These are phyloP conservation scores for Penicillium turbatum DNA, from an alignment of 495 filamentous ascomycete genomes.

Conservation along the genomic window DNA sequence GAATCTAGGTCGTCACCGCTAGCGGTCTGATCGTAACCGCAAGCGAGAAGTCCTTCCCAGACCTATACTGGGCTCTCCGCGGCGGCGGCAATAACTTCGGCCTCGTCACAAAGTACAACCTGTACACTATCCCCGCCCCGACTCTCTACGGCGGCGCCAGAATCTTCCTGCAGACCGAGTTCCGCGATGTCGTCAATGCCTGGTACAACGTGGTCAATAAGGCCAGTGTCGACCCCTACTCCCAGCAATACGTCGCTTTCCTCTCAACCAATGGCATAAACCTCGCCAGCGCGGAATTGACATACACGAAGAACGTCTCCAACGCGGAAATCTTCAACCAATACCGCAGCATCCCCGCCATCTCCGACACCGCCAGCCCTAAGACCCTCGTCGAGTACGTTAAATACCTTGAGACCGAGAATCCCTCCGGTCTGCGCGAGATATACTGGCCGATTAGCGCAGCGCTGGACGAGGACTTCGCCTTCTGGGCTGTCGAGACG, in stretches of 20 bases:
- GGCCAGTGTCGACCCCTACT: slow-evolving; percentile 35
- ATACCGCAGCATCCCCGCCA: slow-evolving; percentile 34
- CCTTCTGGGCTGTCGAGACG: slow-evolving; percentile 32
- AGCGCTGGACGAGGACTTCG: slow-evolving; percentile 29
- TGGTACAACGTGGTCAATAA: slow-evolving; percentile 36
- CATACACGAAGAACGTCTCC: slow-evolving; percentile 36
- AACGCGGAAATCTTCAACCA: slow-evolving; percentile 42
- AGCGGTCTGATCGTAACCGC: slow-evolving; percentile 40
- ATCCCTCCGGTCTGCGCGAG: slow-evolving; percentile 43
- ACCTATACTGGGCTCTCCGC: slow-evolving; percentile 51
- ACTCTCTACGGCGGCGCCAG: slow-evolving; percentile 40
- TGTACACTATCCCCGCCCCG: slow-evolving; percentile 36
- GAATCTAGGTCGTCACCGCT: slow-evolving; percentile 37
- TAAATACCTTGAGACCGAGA: slow-evolving; percentile 34
- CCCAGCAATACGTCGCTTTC: slow-evolving; percentile 45
- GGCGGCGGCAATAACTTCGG: slow-evolving; percentile 50
- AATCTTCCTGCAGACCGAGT: slow-evolving; percentile 40
- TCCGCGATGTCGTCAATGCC: slow-evolving; percentile 30
- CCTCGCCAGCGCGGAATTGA: slow-evolving; percentile 34
- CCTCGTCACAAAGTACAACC: slow-evolving; percentile 45
- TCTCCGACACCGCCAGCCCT: slow-evolving; percentile 35
- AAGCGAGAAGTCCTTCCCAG: slow-evolving; percentile 32
- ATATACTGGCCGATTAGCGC: slow-evolving; percentile 43
- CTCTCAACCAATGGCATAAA: slow-evolving; percentile 25
- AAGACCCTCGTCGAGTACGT: slow-evolving; percentile 45